Base-by-base conservation (phyloP, 306 rosid genomes). In the Rosa chinensis region DNA sequence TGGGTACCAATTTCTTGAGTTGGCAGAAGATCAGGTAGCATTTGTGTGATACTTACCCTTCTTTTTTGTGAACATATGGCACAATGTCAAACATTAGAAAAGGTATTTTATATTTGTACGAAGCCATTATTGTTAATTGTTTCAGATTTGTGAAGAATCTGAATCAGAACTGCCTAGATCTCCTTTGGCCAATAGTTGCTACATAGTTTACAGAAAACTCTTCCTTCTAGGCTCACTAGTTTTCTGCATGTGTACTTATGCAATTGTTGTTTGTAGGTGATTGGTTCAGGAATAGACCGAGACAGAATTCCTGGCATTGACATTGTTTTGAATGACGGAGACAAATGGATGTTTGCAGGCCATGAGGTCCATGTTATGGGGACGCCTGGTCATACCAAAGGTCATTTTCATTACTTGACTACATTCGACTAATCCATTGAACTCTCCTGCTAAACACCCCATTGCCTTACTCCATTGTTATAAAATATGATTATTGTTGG, bases 271-370 rank as follows among this genome's bases (percentile, higher is more conserved):
- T 68, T 81, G 40, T 78, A 94, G 98, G 97, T 94, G 84, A 94
- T 94, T 86, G 97, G 97, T 72, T 92, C 98, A 44, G 90, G 85
- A 84, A 53, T 56, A 75, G 98, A 92, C 85, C 85, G 80, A 75
- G 88, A 89, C 37, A 87, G 97, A 80, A 94, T 94, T 79, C 98
- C 97, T 70, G 98, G 93, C 63, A 89, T 92, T 73, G 98, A 94
- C 78, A 94, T 92, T 74, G 58, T 49, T 73, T 88, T 94, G 82
- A 92, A 90, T 43, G 97, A 94, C 61, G 98, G 98, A 70, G 97
- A 94, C 86, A 92, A 86, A 89, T 94, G 98, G 98, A 94, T 94
- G 98, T 94, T 94, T 89, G 97, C 98, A 68, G 96, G 98, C 67
- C 98, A 94, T 73, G 98, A 91, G 91, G 98, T 94, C 85, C 92